Base-by-base conservation (phyloP, 139 green algal species). In the Monoraphidium neglectum region DNA sequence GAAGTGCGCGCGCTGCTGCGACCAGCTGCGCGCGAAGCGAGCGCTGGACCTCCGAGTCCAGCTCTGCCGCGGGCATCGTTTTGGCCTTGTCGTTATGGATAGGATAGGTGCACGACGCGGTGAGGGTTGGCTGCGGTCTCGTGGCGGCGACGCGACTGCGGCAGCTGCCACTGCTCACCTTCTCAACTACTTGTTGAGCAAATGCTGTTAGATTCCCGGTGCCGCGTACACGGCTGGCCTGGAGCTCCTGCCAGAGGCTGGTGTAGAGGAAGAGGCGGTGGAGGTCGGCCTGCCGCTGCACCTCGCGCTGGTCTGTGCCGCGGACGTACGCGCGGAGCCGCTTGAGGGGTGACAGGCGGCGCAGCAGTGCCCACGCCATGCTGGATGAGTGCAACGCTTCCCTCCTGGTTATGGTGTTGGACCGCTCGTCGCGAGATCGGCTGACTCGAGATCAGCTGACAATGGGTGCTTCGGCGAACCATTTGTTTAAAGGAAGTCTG, bases 191-290 rank as follows among this genome's bases (percentile, higher is more conserved):
- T 15, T 49, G 26, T 10, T 67, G 38, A 32, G 75, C 51, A 2
- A 70, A 37, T 0, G 21, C 26, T 23, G 79, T n/a, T n/a, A 21
- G 32, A 36, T 37, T 28, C 51, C 6, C 18, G 18, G 23, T 3
- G 16, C 59, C 13, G 15, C 46, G 32, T n/a, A n/a, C n/a, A n/a
- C 26, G 3, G 36, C 51, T 33, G 32, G 43, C 36, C 15, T 46
- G 40, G 40, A 71, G 57, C 32, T 77, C 56, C 32, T 70, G 4
- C 28, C 69, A 53, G 18, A 81, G 47, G 18, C 30, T 73, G 47
- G 85, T 87, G 10, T 86, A 79, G 4, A 92, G 80, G 38, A 83
- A 90, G 2, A 92, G 74, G 8, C 79, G 76, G 40, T 92, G 87
- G 0, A 61, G 76, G 47, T 92, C 87, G 0, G 84, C 43, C 49